Base-by-base conservation (phyloP, 345 rosid genomes). In the Linum tenue region DNA sequence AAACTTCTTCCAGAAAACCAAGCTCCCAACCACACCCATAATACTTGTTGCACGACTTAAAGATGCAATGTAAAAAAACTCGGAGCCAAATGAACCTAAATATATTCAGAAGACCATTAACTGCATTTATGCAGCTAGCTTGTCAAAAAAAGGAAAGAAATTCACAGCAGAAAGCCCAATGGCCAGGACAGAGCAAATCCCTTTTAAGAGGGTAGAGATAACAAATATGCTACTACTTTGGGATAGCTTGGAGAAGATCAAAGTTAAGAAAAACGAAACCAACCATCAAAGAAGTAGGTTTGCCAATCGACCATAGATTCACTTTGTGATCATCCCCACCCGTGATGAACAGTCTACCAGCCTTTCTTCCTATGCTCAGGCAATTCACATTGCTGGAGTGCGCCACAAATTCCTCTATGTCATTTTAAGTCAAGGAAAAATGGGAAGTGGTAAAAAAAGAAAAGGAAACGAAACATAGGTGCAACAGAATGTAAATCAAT, bases 301-400 rank as follows among this genome's bases (percentile, higher is more conserved):
- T 94, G 63, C 95, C 99, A 9, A 90, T 84, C 2, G 92, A 81
- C 99, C 99, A 94, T 63, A 94, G 89, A 76, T 94, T 94, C 68
- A 88, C 95, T 56, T 85, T 90, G 63, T 77, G 74, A 76, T 94
- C 99, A 83, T 90, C 99, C 61, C 97, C 91, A 4, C 99, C 99
- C 0, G 92, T 90, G 42, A 90, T 69, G 70, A 86, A 76, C 63
- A 88, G 80, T 72, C 97, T 81, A 67, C 86, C 77, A 2, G 83
- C 79, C 82, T 90, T 94, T 74, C 85, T 94, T 62, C 96, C 97
- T 2, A 94, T 83, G 65, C 71, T 73, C 31, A 94, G 68, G 74
- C 99, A 94, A 73, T 86, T 90, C 53, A 94, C 97, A 77, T 88
- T 83, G 14, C 75, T 75, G 0, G 95, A 80, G 82, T 94, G 99